A percentile compares a stretch with the other conserved stretches of the same genome.
Evolutionary conservation across 202 grass and related monocot genomes (phyloP).

Genomic region (Bolboschoenoplectus hybrid): DNA sequence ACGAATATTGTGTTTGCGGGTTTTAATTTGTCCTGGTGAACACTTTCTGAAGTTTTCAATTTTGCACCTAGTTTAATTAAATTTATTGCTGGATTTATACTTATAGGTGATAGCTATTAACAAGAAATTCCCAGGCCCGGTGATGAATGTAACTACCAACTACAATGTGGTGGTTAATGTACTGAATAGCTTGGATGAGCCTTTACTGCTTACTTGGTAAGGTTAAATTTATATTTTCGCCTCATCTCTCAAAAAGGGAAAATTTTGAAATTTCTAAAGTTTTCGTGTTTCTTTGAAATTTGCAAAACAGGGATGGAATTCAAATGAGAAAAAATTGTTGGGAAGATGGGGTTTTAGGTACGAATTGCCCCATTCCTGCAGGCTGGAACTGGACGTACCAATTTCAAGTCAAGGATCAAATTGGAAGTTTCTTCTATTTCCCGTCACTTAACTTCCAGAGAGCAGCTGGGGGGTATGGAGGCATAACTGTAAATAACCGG

Average conservation of each 20-base stretch:
- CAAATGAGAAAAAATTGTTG: conserved; percentile 85
- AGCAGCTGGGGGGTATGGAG: conserved; percentile 72
- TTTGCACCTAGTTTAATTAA: conserved; percentile 1
- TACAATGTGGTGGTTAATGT: conserved; percentile 93
- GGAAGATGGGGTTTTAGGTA: conserved; percentile 93
- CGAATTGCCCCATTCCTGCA: conserved; percentile 84
- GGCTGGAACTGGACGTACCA: conserved; percentile 99
- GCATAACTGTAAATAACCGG: conserved; percentile 87
- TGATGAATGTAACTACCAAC: conserved; percentile 94
- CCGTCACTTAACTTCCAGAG: conserved; percentile 82
- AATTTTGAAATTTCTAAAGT: not conserved
- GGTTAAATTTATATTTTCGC: not conserved
- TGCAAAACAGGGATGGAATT: conserved; percentile 69
- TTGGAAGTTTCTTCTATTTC: conserved; percentile 99
- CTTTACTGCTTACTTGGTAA: conserved; percentile 80
- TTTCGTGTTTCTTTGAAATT: conserved; percentile 9
- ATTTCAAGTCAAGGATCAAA: conserved; percentile 98
- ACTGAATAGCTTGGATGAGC: conserved; percentile 92
- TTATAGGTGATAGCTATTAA: conserved; percentile 83
- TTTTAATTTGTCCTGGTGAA: not conserved
- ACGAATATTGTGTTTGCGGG: not conserved
- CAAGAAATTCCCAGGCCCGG: conserved; percentile 89
- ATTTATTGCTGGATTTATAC: not conserved
- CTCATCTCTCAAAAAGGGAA: not conserved
- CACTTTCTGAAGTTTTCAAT: conserved; percentile 6